Evolutionary conservation across 129 eudicot genomes (phyloP).

Genomic region (Deinandra increscens): DNA sequence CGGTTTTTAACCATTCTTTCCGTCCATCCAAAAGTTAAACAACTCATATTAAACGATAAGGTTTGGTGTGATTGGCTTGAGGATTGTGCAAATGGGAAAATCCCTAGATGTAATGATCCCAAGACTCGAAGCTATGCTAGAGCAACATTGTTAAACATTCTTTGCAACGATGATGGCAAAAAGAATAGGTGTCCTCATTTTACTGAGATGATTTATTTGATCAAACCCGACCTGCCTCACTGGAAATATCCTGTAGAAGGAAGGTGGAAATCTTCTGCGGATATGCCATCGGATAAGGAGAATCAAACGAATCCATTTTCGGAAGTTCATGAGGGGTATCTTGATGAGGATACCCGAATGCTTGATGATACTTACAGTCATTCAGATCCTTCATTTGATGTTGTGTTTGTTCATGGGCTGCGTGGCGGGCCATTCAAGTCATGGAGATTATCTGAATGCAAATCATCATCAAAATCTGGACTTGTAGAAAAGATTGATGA

Average conservation of each 20-base stretch:
- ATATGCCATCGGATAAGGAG: slow-evolving; percentile 13
- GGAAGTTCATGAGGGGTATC: slow-evolving; percentile 31
- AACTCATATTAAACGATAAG: slow-evolving; percentile 56
- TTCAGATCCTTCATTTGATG: slow-evolving; percentile 58
- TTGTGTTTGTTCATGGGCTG: slow-evolving; percentile 87
- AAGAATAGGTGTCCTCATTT: slow-evolving; percentile 57
- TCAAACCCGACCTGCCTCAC: slow-evolving; percentile 78
- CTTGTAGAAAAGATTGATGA: slow-evolving; percentile 96
- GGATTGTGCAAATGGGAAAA: slow-evolving; percentile 85
- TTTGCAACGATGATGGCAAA: slow-evolving; percentile 47
- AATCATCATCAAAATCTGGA: slow-evolving; percentile 90
- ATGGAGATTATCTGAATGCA: slow-evolving; percentile 87
- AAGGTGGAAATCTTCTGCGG: slow-evolving; percentile 10
- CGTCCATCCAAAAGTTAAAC: slow-evolving; percentile 78
- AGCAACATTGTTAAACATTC: slow-evolving; percentile 75
- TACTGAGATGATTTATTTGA: slow-evolving; percentile 75
- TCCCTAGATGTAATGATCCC: slow-evolving; percentile 78
- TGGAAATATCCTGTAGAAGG: slow-evolving; percentile 65
- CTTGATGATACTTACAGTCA: slow-evolving; percentile 24
- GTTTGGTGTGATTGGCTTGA: slow-evolving; percentile 90
- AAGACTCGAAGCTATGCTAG: slow-evolving; percentile 92
- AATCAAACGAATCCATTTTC: slow-evolving; percentile 30
- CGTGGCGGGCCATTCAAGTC: slow-evolving; percentile 95
- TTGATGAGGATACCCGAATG: slow-evolving; percentile 33
- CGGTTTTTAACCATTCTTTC: slow-evolving; percentile 72